Evolutionary conservation across 2,329 filamentous ascomycete genomes (phyloP).

Genomic region (Cytospora piceicola): DNA sequence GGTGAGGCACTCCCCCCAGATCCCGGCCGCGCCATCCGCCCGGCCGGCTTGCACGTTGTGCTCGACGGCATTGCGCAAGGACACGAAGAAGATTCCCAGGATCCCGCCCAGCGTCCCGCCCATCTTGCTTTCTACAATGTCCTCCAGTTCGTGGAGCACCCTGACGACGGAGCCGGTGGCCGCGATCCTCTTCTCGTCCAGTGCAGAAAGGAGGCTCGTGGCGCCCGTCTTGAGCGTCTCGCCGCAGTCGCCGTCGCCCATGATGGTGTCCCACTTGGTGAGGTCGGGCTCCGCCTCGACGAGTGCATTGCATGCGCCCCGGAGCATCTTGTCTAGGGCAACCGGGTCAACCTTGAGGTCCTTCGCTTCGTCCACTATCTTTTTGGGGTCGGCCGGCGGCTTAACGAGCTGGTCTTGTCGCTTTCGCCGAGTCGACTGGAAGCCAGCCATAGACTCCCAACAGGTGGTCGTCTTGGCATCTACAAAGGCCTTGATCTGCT

Average conservation of each 20-base stretch:
- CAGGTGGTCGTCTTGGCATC: slow-evolving; percentile 64
- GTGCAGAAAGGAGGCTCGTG: slow-evolving; percentile 50
- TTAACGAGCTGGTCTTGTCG: slow-evolving; percentile 51
- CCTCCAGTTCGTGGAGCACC: slow-evolving; percentile 54
- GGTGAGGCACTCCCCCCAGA: slow-evolving; percentile 50
- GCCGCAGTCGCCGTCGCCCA: slow-evolving; percentile 64
- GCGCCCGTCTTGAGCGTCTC: slow-evolving; percentile 63
- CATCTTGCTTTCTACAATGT: slow-evolving; percentile 61
- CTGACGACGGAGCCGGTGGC: slow-evolving; percentile 50
- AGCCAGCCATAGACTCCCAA: slow-evolving; percentile 57
- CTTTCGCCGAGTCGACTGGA: slow-evolving; percentile 46
- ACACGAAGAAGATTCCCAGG: slow-evolving; percentile 59
- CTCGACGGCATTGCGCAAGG: slow-evolving; percentile 47
- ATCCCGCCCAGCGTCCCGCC: slow-evolving; percentile 57
- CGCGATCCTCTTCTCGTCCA: slow-evolving; percentile 44
- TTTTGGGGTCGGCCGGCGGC: slow-evolving; percentile 41
- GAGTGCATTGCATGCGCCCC: slow-evolving; percentile 55
- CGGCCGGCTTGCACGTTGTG: slow-evolving; percentile 30
- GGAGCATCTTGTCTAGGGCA: slow-evolving; percentile 59
- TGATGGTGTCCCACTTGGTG: slow-evolving; percentile 51
- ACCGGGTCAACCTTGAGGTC: slow-evolving; percentile 56
- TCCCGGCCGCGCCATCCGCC: slow-evolving; percentile 40
- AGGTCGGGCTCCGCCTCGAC: slow-evolving; percentile 64
- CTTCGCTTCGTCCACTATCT: slow-evolving; percentile 41
- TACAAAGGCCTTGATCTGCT: slow-evolving; percentile 65